Evolutionary conservation across 305 asterid genomes (phyloP), one percentile per base, ranked within the genome.

Genomic region (Fraxinus latifolia): DNA sequence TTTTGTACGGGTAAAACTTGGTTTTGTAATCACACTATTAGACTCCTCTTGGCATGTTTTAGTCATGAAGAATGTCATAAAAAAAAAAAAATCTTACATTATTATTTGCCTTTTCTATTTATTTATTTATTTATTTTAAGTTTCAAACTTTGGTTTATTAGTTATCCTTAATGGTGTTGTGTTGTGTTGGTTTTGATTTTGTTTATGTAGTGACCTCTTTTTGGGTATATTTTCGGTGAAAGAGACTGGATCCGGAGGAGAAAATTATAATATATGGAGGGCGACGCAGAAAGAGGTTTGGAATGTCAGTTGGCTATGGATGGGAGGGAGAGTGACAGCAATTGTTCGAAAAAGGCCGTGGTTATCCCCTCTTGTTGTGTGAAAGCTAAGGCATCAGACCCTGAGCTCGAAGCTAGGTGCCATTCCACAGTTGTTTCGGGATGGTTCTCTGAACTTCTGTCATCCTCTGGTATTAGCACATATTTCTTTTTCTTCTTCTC

Each of bases 361-460:
- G 84, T 23, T 83, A 80, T 93, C 79, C 98, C 98, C 34, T 87
- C 97, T 76, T 96, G 99, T 88, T 94, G 99, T 86, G 84, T 93
- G 91, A 94, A 94, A 87, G 95, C 97, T 82, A 83, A 65, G 90
- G 90, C 92, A 25, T 87, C 88, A 84, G 86, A 84, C 80, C 94
- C 97, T 25, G 97, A 91, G 85, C 85, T 81, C 58, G 97, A 87
- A 74, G 95, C 92, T 83, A 93, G 83, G 77, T 85, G 92, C 84
- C 98, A 93, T 81, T 90, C 94, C 5, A 96, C 97, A 0, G 95
- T 93, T 83, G 94, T 94, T 83, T 93, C 99, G 55, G 99, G 99
- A 90, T 96, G 98, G 98, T 94, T 96, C 86, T 91, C 97, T 77
- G 91, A 90, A 86, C 81, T 78, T 72, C 88, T 29, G 70, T 37